Conservation (phyloP, 2,329 filamentous ascomycete genomes). For the Colletotrichum camelliae region DNA sequence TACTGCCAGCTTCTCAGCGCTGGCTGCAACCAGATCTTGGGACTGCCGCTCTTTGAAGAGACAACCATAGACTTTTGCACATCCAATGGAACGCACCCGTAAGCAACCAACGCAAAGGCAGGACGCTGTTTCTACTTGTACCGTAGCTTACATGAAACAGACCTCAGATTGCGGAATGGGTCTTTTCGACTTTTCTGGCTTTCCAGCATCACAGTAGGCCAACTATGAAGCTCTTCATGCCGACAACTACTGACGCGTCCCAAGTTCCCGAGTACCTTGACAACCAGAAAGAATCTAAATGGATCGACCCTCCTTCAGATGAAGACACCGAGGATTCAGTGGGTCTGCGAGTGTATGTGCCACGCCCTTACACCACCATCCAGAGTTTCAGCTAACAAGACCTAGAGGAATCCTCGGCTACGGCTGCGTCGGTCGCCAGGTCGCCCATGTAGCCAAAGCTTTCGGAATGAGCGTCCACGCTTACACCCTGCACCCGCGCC, state of each 20-base stretch:
- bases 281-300: constrained; percentile 46
- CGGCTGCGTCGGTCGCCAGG: constrained; percentile 58
- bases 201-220: constrained; percentile 51
- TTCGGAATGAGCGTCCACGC: constrained; percentile 78
- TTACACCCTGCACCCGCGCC: constrained; percentile 74
- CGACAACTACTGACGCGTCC: not conserved
- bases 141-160: constrained; percentile 30
- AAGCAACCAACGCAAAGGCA: not conserved
- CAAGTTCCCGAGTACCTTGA: constrained; percentile 51
- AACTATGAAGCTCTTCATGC: not conserved
- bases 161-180: constrained; percentile 63
- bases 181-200: constrained; percentile 56
- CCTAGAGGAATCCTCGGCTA: constrained; percentile 58
- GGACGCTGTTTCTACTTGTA: not conserved
- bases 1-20: constrained; percentile 61
- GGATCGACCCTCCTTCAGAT: constrained; percentile 38
- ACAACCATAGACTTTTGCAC: constrained; percentile 57
- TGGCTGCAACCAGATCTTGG: constrained; percentile 55
- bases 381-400: not conserved
- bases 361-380: not conserved
- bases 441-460: constrained; percentile 62
- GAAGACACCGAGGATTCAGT: constrained; percentile 47
- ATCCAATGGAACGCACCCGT: constrained; percentile 64
- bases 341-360: constrained; percentile 53
- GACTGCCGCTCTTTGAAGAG: constrained; percentile 53